These are phyloP conservation scores for Calonectria multiphialidica DNA, from an alignment of 2,329 filamentous ascomycete genomes.

Conservation along the genomic window DNA sequence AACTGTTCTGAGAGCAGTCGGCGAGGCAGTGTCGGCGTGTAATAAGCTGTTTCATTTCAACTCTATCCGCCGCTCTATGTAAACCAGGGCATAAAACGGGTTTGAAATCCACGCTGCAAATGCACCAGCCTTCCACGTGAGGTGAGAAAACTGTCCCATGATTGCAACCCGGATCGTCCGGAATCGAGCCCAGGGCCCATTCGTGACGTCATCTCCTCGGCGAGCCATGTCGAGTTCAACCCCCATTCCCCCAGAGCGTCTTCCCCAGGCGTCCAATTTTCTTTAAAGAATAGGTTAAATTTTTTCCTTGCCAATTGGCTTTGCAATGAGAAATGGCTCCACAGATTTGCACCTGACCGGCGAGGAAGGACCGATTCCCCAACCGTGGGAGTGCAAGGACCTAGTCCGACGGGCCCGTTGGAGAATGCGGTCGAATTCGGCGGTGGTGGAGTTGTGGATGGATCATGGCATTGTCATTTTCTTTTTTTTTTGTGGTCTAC, in stretches of 20 bases:
- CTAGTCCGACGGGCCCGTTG: conserved; percentile 7
- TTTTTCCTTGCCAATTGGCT: conserved; percentile 19
- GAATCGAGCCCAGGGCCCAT: background rate
- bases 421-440: conserved; percentile 17
- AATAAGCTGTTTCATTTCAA: conserved; percentile 1
- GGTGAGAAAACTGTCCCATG: background rate
- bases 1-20: background rate
- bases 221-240: background rate
- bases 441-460: conserved; percentile 30
- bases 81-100: background rate
- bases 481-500: background rate
- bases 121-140: background rate
- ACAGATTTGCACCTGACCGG: conserved; percentile 29
- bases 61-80: no score
- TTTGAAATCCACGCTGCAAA: background rate
- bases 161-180: conserved; percentile 5
- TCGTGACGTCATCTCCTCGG: background rate
- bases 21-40: background rate
- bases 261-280: conserved; percentile 2
- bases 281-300: background rate
- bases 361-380: conserved; percentile 41
- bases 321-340: background rate
- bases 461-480: conserved; percentile 24
- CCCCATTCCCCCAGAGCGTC: conserved; percentile 1
- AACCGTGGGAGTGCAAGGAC: conserved; percentile 30